A percentile compares a stretch with the other conserved stretches of the same genome.
Evolutionary conservation across 2,329 filamentous ascomycete genomes (phyloP).

Genomic region (Scortechinia acanthostroma): DNA sequence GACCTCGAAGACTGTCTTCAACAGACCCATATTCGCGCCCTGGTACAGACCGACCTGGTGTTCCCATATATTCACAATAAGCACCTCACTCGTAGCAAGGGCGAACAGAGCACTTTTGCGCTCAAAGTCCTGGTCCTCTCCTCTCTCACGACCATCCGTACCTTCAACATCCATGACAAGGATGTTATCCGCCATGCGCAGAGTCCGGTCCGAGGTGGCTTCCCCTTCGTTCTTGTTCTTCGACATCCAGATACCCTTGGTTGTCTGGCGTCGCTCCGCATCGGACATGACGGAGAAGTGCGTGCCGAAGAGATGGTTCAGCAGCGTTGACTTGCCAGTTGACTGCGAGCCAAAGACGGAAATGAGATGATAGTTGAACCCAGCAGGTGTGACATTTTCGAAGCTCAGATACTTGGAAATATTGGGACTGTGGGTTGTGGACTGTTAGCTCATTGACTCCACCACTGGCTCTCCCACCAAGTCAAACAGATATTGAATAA

Average conservation of each 20-base stretch:
- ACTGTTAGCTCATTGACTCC: no score
- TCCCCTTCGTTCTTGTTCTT: slow-evolving; percentile 70
- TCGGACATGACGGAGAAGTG: slow-evolving; percentile 98
- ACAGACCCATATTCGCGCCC: slow-evolving; percentile 94
- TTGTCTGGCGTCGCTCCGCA: slow-evolving; percentile 86
- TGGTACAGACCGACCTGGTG: slow-evolving; percentile 97
- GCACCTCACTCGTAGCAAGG: slow-evolving; percentile 90
- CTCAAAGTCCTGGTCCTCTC: slow-evolving; percentile 98
- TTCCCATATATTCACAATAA: slow-evolving; percentile 99
- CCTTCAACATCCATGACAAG: slow-evolving; percentile 99
- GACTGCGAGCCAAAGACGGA: slow-evolving; percentile 98
- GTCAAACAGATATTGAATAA: no score
- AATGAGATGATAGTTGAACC: slow-evolving; percentile 99
- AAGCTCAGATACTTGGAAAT: slow-evolving; percentile 75
- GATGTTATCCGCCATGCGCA: slow-evolving; percentile 89
- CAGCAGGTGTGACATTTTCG: slow-evolving; percentile 75
- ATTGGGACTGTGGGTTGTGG: slow-evolving; percentile 68
- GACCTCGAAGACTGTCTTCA: slow-evolving; percentile 99
- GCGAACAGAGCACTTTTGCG: slow-evolving; percentile 96
- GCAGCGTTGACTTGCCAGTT: slow-evolving; percentile 91
- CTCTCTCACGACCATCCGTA: slow-evolving; percentile 89
- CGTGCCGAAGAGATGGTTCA: slow-evolving; percentile 93
- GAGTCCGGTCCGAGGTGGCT: slow-evolving; percentile 21
- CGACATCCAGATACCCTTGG: slow-evolving; percentile 99
- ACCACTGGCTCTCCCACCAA: no score